A percentile compares a stretch with the other conserved stretches of the same genome.
These are phyloP conservation scores for Alternaria brassicicola DNA, from an alignment of 2,329 filamentous ascomycete genomes.

Conservation along the genomic window DNA sequence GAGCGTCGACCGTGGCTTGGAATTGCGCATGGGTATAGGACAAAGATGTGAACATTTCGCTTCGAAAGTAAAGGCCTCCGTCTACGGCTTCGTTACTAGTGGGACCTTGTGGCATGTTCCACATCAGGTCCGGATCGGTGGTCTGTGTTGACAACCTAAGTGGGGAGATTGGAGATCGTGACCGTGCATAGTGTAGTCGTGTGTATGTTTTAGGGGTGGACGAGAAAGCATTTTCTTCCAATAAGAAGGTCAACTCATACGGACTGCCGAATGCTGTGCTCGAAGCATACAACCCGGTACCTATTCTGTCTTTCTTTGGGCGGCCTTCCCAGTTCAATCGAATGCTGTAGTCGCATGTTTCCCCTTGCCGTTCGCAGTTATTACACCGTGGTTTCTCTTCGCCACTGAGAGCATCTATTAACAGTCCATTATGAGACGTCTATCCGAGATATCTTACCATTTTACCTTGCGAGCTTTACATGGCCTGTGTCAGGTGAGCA, in stretches of 20 bases:
- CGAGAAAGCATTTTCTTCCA: slow-evolving; percentile 33
- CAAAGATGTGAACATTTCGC: slow-evolving; percentile 11
- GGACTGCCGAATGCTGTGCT: slow-evolving; percentile 37
- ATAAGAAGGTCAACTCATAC: slow-evolving; percentile 36
- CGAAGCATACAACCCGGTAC: slow-evolving; percentile 30
- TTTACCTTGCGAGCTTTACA: slow-evolving; percentile 82
- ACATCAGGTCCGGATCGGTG: slow-evolving; percentile 38
- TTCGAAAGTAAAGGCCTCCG: slow-evolving; percentile 21
- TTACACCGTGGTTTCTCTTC: slow-evolving; percentile 75
- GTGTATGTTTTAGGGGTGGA: slow-evolving; percentile 24
- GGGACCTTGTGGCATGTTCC: slow-evolving; percentile 20
- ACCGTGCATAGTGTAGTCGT: slow-evolving; percentile 31
- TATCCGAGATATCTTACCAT: slow-evolving; percentile 57
- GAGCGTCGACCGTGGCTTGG: slow-evolving; percentile 31
- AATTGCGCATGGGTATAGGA: slow-evolving; percentile 27
- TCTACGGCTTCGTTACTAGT: slow-evolving; percentile 20
- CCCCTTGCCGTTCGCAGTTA: slow-evolving; percentile 74
- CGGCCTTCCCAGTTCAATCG: slow-evolving; percentile 81
- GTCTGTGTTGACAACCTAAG: slow-evolving; percentile 25
- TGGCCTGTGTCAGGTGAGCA: slow-evolving; percentile 60
- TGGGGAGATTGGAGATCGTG: slow-evolving; percentile 31
- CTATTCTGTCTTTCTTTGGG: slow-evolving; percentile 62
- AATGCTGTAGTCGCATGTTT: slow-evolving; percentile 80
- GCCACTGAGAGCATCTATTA: slow-evolving; percentile 55
- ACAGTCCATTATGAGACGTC: neutral